These are phyloP conservation scores for Rosa rugosa DNA, from an alignment of 306 rosid species.

Conservation along the genomic window DNA sequence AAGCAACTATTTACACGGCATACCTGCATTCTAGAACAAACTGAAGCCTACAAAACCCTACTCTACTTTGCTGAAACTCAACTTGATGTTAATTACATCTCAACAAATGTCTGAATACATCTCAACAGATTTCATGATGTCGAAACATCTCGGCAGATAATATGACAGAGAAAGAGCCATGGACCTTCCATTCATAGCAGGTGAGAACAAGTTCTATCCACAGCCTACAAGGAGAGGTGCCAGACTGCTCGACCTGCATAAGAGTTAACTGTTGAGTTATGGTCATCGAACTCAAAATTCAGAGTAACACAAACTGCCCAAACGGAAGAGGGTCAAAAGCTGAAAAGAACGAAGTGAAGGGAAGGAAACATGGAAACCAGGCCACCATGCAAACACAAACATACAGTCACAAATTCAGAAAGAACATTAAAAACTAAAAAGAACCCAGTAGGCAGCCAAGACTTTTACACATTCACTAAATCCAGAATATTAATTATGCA, in stretches of 20 bases:
- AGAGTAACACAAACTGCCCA: background rate
- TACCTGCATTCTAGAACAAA: slow-evolving; percentile 20
- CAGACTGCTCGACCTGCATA: slow-evolving; percentile 38
- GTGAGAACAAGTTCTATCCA: slow-evolving; percentile 12
- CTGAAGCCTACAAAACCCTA: slow-evolving; percentile 31
- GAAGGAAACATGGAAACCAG: background rate
- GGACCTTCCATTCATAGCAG: slow-evolving; percentile 25
- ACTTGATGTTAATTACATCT: slow-evolving; percentile 30
- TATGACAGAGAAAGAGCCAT: slow-evolving; percentile 14
- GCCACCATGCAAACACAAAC: background rate
- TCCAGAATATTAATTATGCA: background rate
- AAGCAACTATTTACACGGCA: slow-evolving; percentile 43
- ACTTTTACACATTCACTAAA: background rate
- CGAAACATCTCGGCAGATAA: slow-evolving; percentile 29
- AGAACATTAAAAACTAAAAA: background rate
- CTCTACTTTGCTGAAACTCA: slow-evolving; percentile 29
- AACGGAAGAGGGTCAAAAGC: background rate
- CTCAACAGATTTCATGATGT: slow-evolving; percentile 30
- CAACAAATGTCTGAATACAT: slow-evolving; percentile 26
- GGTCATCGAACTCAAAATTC: background rate
- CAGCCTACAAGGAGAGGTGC: background rate
- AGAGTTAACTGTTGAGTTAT: slow-evolving; percentile 16
- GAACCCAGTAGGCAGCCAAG: background rate
- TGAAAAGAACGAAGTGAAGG: background rate
- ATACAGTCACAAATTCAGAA: background rate